Base-by-base conservation (phyloP, 2,329 filamentous ascomycete species). In the Epichloe uncinata region DNA sequence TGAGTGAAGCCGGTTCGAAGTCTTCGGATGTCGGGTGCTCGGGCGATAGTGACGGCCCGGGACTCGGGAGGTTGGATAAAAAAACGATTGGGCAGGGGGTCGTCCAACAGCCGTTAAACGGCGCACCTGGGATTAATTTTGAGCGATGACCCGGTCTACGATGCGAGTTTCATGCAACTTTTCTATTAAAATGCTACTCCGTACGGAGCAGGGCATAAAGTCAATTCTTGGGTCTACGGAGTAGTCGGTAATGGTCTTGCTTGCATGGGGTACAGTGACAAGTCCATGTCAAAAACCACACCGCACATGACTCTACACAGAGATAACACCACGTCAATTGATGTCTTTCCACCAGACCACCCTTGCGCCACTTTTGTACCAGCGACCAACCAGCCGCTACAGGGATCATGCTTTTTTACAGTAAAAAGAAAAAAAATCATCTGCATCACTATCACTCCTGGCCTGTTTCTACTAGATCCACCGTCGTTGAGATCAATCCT, bases 401-500 rank as follows among this genome's bases (percentile, higher is more conserved):
- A 34, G 42, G n/a, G 16, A 26, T 44, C 7, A 26, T 13, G 2
- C 2, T 34, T 34, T 34, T 44, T 30, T 22, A 44, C 12, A 33
- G 6, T 11, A n/a, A 49, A 42, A 11, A 30, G 3, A 11, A 11
- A 30, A 30, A 30, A 30, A 30, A 30, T 30, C 30, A 2, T 30
- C 30, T 30, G 30, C 30, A 30, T 30, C 30, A 9, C 30, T 4
- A 30, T n/a, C 35, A n/a, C 35, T 37, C 35, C 13, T n/a, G 30
- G 30, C 30, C 8, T 30, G 9, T 30, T 38, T 8, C 12, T 22
- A 18, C 45, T 36, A 35, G 34, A 18, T 52, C 60, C 40, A 33
- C 34, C 15, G 4, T n/a, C 0, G 42, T 13, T 44, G 30, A 41
- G 7, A 45, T 66, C 65, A 51, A 22, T 78, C 73, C 36, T 75